A percentile compares a stretch with the other conserved stretches of the same genome.
Conservation (phyloP, 768 basidiomycete species). For the Obba rivulosa region DNA sequence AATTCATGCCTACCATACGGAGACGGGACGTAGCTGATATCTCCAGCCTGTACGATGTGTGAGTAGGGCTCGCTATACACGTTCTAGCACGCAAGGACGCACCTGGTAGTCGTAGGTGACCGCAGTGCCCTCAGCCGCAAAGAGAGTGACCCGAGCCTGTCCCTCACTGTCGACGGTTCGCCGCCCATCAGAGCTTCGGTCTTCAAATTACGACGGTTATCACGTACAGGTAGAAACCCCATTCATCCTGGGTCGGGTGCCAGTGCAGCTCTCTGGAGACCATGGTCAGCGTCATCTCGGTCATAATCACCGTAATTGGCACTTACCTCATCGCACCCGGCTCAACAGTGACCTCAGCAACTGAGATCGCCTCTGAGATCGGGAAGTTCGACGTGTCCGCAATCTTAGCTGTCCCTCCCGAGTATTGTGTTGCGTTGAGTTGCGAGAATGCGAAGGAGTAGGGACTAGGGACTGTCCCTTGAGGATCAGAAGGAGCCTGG, state of each 20-base stretch:
- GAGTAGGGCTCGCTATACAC: background rate
- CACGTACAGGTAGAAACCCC: background rate
- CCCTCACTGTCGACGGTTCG: slow-evolving; percentile 40
- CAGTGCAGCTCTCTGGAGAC: slow-evolving; percentile 8
- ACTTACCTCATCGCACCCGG: slow-evolving; percentile 54
- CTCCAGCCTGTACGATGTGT: slow-evolving; percentile 6
- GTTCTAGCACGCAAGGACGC: background rate
- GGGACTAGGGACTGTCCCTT: slow-evolving; percentile 35
- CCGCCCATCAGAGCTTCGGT: background rate
- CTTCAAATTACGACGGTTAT: background rate
- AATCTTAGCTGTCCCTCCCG: slow-evolving; percentile 45
- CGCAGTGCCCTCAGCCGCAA: slow-evolving; percentile 48
- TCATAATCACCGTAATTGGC: background rate
- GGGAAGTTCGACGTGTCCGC: slow-evolving; percentile 47
- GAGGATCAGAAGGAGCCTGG: slow-evolving; percentile 33
- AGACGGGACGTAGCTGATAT: slow-evolving; percentile 48
- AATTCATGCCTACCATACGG: slow-evolving; percentile 1
- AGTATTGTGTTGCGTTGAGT: slow-evolving; percentile 35
- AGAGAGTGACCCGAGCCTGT: slow-evolving; percentile 48
- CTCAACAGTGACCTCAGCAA: slow-evolving; percentile 50
- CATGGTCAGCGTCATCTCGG: background rate
- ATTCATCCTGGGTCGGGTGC: slow-evolving; percentile 3
- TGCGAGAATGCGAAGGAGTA: slow-evolving; percentile 45
- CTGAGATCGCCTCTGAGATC: slow-evolving; percentile 41
- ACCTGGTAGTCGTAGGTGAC: slow-evolving; percentile 57